Conservation (phyloP, 129 eudicot species). For the Artemisia tridentata region DNA sequence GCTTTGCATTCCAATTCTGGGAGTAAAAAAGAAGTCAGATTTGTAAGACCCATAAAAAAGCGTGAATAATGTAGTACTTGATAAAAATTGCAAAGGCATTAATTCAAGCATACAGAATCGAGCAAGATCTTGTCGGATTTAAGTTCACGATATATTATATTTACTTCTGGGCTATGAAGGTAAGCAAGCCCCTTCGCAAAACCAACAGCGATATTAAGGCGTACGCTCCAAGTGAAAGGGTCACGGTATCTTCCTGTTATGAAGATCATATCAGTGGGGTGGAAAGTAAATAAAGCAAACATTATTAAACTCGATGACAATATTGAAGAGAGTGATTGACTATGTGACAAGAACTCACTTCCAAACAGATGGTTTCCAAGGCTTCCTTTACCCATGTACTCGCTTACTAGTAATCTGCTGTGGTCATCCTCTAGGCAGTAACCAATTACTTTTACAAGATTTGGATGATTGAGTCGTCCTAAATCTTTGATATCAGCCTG, state of each 20-base stretch:
- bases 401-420: background rate
- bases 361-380: background rate
- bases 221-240: background rate
- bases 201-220: background rate
- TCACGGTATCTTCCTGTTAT: background rate
- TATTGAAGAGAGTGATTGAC: background rate
- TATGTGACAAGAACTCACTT: background rate
- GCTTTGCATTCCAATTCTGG: constrained; percentile 43
- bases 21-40: constrained; percentile 18
- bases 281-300: too few relatives aligned
- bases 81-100: background rate
- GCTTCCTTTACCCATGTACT: constrained; percentile 10
- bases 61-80: background rate
- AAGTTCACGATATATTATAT: background rate
- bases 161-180: constrained; percentile 8
- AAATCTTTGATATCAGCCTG: background rate
- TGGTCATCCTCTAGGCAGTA: constrained; percentile 1
- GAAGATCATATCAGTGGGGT: background rate
- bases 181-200: constrained; percentile 18
- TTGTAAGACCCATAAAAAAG: background rate
- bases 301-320: background rate
- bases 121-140: constrained; percentile 2
- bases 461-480: constrained; percentile 10
- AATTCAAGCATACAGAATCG: background rate
- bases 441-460: constrained; percentile 10